phyloP scores from a whole-genome alignment of 176 grass and related monocot species.

The Puya raimondii region DNA sequence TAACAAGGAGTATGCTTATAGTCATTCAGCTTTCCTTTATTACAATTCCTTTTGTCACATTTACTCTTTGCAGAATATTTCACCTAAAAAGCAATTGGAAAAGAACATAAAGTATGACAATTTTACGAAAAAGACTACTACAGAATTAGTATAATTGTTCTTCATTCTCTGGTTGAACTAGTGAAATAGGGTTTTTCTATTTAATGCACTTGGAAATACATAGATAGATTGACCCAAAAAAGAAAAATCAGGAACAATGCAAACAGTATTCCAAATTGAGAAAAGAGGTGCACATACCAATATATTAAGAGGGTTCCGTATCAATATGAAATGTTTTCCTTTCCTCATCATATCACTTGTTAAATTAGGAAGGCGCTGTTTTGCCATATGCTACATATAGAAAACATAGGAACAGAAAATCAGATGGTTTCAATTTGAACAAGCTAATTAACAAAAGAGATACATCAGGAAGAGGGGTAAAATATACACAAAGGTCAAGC shows the following conservation, averaged over 20 bases:
- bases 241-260: background rate
- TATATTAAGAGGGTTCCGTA: slow-evolving; percentile 77
- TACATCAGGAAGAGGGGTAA: background rate
- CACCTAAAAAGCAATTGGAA: too few species aligned
- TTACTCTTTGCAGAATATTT: too few species aligned
- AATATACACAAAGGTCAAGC: background rate
- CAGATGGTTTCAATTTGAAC: background rate
- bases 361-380: slow-evolving; percentile 66
- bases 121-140: too few species aligned
- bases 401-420: background rate
- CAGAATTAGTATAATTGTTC: too few species aligned
- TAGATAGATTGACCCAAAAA: background rate
- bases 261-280: background rate
- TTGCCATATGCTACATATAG: slow-evolving; percentile 69
- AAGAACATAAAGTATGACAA: too few species aligned
- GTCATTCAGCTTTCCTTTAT: too few species aligned
- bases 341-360: slow-evolving; percentile 69
- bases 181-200: background rate
- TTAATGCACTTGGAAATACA: background rate
- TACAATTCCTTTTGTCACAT: too few species aligned
- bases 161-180: too few species aligned
- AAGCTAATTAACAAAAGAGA: background rate
- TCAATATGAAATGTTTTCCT: slow-evolving; percentile 97
- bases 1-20: too few species aligned
- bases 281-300: slow-evolving; percentile 40